Evolutionary conservation across 768 basidiomycete species (phyloP), one percentile per base, ranked within the genome.

Genomic region (Boletellus ananiceps): DNA sequence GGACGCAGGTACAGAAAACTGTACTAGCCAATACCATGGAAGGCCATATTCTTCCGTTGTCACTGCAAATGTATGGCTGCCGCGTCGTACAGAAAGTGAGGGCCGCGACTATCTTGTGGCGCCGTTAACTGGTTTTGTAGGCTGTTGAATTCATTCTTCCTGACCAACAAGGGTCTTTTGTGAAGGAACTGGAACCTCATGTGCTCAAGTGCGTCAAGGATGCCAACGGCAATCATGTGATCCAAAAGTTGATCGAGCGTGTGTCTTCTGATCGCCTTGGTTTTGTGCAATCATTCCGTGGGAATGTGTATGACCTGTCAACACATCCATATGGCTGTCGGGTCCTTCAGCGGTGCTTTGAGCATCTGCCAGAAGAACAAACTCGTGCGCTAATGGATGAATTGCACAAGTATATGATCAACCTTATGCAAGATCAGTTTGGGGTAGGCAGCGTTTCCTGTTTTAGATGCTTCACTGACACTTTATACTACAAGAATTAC

Each of bases 11-110:
- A 7, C 93, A 98, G 64, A 87, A 84, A 61, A 78, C 77, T 8
- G 70, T 77, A 18, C 72, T 97, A 39, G 84, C 80, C 1, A 77
- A 71, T 44, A 74, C 80, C 8, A 86, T 99, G 78, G 84, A 91
- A 61, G 83, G 83, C 0, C 83, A 87, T 60, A 75, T 93, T 32
- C 71, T 92, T 4, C 71, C 77, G 14, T 73, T 97, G 45, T 88
- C 93, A 9, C 71, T 88, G 47, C 89, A 97, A 62, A 90, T 94
- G 79, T 98, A 98, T 67, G 95, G 94, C 4, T 99, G 95, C 69
- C 82, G 95, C 13, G 93, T 98, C 7, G 86, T 94, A 16, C 93
- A 95, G 66, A 93, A 93, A 84, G 91, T 89, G 52, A 29, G 14
- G 2, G 21, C 55, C 54, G 5, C 34, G 23, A 19, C 34, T n/a